Percentiles rank a stretch among this genome's conserved stretches.
These are phyloP conservation scores for Didymella pinodella DNA, from an alignment of 2,329 filamentous ascomycete genomes.

Conservation along the genomic window DNA sequence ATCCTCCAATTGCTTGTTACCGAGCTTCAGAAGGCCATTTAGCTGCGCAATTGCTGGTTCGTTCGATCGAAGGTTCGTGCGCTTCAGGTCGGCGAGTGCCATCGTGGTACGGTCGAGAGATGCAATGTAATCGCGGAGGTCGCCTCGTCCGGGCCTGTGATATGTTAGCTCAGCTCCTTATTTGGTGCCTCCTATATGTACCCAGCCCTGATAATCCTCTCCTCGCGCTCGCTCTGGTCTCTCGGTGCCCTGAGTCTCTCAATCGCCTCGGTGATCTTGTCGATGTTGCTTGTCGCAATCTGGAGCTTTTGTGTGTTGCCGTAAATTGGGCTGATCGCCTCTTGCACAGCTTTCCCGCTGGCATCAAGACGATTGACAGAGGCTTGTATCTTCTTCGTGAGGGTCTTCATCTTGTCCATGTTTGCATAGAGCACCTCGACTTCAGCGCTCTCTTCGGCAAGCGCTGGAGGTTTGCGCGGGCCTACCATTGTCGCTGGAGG, in stretches of 20 bases:
- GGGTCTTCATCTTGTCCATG: conserved; percentile 88
- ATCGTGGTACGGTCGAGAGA: conserved; percentile 89
- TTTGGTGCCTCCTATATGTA: conserved; percentile 41
- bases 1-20: conserved; percentile 82
- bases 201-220: conserved; percentile 87
- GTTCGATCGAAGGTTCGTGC: conserved; percentile 90
- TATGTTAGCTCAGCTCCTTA: background rate
- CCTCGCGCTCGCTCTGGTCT: conserved; percentile 89
- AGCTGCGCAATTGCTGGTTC: conserved; percentile 87
- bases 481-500: conserved; percentile 58
- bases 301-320: conserved; percentile 91
- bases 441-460: conserved; percentile 72
- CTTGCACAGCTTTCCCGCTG: conserved; percentile 87
- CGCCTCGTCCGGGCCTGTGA: conserved; percentile 62
- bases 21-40: conserved; percentile 76
- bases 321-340: conserved; percentile 91
- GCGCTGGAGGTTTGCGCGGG: conserved; percentile 61
- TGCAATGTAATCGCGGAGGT: conserved; percentile 82
- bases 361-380: conserved; percentile 84
- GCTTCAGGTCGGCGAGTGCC: conserved; percentile 82
- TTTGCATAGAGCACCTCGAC: conserved; percentile 72
- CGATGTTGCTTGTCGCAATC: conserved; percentile 87
- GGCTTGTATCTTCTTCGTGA: conserved; percentile 95
- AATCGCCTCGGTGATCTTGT: conserved; percentile 84
- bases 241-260: conserved; percentile 88